Conservation (phyloP, 1,139 yeast genomes). For the Saccharomycopsis hybrid region DNA sequence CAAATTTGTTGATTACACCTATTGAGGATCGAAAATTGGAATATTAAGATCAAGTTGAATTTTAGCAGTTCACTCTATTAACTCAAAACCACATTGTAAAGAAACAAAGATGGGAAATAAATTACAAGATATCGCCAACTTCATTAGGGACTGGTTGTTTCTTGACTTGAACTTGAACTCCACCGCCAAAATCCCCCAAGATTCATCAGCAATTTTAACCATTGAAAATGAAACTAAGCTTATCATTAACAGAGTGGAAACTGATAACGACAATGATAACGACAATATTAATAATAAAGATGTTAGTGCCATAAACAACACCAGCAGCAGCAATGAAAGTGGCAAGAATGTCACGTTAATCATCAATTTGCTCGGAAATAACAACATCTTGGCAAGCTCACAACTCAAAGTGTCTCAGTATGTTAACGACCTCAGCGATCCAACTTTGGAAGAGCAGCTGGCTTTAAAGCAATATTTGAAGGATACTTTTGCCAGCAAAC, state of each 20-base stretch:
- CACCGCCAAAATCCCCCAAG: not conserved
- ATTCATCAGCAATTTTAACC: slow-evolving; percentile 1
- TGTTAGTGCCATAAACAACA: no score
- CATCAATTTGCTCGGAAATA: slow-evolving; percentile 2
- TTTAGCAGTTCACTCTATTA: not conserved
- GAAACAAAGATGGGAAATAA: not conserved
- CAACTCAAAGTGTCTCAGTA: slow-evolving; percentile 2
- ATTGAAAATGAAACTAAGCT: slow-evolving; percentile 6
- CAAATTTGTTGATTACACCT: no score
- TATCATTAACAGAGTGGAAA: slow-evolving; percentile 1
- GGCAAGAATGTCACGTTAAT: slow-evolving; percentile 1
- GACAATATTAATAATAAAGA: no score
- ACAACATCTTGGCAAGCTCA: not conserved
- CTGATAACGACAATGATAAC: not conserved
- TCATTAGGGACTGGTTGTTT: slow-evolving; percentile 18
- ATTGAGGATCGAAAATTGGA: no score
- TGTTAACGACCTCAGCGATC: not conserved
- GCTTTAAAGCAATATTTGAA: slow-evolving; percentile 1
- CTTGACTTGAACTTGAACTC: slow-evolving; percentile 8
- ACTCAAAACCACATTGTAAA: not conserved
- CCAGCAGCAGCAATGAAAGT: no score
- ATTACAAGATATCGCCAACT: slow-evolving; percentile 1
- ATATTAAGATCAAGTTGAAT: not conserved
- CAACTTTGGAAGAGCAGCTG: not conserved
- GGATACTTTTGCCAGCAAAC: slow-evolving; percentile 1